A percentile compares a stretch with the other conserved stretches of the same genome.
Evolutionary conservation across 345 rosid genomes (phyloP).

Genomic region (Bretschneidera sinensis): DNA sequence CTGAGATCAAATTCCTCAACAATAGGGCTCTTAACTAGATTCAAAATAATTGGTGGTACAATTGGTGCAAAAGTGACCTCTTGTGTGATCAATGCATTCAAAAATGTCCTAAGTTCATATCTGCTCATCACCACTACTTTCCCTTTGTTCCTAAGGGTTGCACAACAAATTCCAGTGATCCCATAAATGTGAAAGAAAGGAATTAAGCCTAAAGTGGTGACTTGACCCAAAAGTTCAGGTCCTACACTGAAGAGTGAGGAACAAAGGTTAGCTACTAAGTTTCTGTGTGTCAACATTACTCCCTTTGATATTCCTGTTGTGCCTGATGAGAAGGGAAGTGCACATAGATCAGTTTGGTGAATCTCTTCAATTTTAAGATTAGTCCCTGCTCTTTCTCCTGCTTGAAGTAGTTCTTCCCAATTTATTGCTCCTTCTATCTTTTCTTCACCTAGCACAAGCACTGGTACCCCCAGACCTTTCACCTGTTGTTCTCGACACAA

Average conservation of each 20-base stretch:
- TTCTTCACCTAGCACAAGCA: slow-evolving; percentile 55
- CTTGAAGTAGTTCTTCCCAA: slow-evolving; percentile 70
- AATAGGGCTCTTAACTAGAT: slow-evolving; percentile 74
- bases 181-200: slow-evolving; percentile 96
- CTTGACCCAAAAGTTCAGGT: slow-evolving; percentile 56
- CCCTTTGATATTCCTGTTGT: slow-evolving; percentile 93
- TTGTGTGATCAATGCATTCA: slow-evolving; percentile 61
- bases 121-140: slow-evolving; percentile 80
- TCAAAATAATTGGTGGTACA: slow-evolving; percentile 81
- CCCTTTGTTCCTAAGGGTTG: slow-evolving; percentile 82
- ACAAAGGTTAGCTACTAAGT: slow-evolving; percentile 83
- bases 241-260: slow-evolving; percentile 72
- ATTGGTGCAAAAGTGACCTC: slow-evolving; percentile 86
- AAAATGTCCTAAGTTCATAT: slow-evolving; percentile 65
- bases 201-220: slow-evolving; percentile 62
- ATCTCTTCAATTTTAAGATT: slow-evolving; percentile 25
- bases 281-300: slow-evolving; percentile 81
- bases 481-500: slow-evolving; percentile 37
- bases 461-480: slow-evolving; percentile 46
- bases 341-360: slow-evolving; percentile 67
- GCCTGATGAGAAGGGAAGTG: slow-evolving; percentile 98
- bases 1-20: slow-evolving; percentile 80
- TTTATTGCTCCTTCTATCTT: slow-evolving; percentile 48
- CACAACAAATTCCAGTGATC: slow-evolving; percentile 79
- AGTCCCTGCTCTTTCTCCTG: slow-evolving; percentile 55